Evolutionary conservation across 305 asterid species (phyloP).

Genomic region (Solanum hybrid): DNA sequence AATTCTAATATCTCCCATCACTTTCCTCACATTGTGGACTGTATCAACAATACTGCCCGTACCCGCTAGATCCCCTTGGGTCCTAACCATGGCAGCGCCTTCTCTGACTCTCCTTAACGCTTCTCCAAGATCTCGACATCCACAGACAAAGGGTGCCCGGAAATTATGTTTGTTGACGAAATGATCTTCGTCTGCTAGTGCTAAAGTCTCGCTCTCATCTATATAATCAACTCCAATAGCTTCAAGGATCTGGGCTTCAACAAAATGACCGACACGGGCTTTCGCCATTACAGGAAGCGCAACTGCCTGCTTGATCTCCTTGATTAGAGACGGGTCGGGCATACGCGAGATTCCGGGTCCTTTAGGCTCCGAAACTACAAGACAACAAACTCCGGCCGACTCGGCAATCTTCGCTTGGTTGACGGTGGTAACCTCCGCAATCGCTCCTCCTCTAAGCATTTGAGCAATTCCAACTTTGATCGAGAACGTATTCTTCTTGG

Average conservation of each 20-base stretch:
- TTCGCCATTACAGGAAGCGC: constrained; percentile 64
- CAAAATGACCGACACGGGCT: constrained; percentile 72
- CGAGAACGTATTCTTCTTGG: constrained; percentile 56
- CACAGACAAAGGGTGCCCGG: constrained; percentile 55
- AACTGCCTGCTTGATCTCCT: constrained; percentile 55
- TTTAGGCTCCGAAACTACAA: constrained; percentile 41
- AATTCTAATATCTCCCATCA: constrained; percentile 62
- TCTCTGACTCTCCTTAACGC: constrained; percentile 70
- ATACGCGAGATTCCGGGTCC: constrained; percentile 54
- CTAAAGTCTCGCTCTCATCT: constrained; percentile 61
- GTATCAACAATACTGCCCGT: constrained; percentile 43
- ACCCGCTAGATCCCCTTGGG: constrained; percentile 49
- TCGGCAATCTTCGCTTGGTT: constrained; percentile 75
- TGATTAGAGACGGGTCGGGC: constrained; percentile 65
- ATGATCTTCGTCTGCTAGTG: constrained; percentile 58
- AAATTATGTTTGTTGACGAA: constrained; percentile 74
- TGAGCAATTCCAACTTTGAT: constrained; percentile 66
- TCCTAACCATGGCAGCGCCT: constrained; percentile 73
- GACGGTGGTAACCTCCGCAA: constrained; percentile 44
- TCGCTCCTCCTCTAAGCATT: constrained; percentile 78
- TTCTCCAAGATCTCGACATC: constrained; percentile 74
- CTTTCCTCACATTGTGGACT: constrained; percentile 56
- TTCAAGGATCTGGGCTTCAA: constrained; percentile 78
- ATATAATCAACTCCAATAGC: constrained; percentile 62
- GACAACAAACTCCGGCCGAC: constrained; percentile 73